A percentile compares a stretch with the other conserved stretches of the same genome.
Evolutionary conservation across 2,329 filamentous ascomycete species (phyloP).

Genomic region (Colletotrichum brevisporum): DNA sequence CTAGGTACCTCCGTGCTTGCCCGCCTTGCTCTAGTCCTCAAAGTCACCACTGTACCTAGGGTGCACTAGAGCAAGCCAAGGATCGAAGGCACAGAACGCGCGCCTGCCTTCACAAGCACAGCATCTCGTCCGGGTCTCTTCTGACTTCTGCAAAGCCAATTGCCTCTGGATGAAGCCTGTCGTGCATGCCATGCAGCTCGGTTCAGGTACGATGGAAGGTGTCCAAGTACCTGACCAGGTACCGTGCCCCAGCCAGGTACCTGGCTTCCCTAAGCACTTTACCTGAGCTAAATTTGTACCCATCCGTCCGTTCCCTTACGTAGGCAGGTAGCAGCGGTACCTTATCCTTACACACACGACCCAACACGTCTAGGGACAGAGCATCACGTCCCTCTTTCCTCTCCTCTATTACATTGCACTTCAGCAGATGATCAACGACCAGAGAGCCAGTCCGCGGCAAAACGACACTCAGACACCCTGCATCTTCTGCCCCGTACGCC

Average conservation of each 20-base stretch:
- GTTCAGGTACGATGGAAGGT: neutral
- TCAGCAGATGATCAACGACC: neutral
- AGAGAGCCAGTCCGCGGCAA: neutral
- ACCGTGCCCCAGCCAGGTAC: neutral
- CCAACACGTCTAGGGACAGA: neutral
- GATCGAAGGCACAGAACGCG: too few species aligned
- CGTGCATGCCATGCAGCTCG: neutral
- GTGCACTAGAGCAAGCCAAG: too few species aligned
- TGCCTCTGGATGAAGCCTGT: neutral
- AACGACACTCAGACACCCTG: neutral
- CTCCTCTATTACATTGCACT: neutral
- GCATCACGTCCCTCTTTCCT: too few species aligned
- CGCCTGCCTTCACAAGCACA: neutral
- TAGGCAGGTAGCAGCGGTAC: neutral
- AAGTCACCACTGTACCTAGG: too few species aligned
- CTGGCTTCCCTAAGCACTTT: slow-evolving; percentile 5
- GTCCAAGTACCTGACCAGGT: neutral
- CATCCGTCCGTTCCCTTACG: slow-evolving; percentile 14
- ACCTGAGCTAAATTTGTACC: slow-evolving; percentile 18
- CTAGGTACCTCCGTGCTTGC: too few species aligned
- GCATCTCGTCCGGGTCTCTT: neutral
- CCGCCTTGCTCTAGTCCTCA: too few species aligned
- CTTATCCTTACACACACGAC: too few species aligned
- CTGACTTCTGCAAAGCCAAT: neutral
- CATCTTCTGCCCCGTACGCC: too few species aligned